These are phyloP conservation scores for Austroboletus niveus DNA, from an alignment of 1,284 basidiomycete species.

Conservation along the genomic window DNA sequence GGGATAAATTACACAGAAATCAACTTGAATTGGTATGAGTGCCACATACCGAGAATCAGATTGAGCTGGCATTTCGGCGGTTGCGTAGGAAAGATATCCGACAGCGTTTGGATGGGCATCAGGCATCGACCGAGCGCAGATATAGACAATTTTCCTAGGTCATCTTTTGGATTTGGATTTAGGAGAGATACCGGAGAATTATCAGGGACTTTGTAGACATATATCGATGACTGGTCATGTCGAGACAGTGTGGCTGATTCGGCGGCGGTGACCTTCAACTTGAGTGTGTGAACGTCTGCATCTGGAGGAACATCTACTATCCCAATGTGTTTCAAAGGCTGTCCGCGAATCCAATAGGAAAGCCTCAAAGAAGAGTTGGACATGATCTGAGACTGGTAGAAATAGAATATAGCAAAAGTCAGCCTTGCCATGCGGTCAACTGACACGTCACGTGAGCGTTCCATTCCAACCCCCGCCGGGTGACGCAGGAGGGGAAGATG, in stretches of 20 bases:
- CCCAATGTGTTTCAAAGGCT: neutral
- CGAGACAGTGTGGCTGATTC: no score
- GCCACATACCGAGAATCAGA: neutral
- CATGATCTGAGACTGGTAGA: no score
- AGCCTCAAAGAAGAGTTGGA: neutral
- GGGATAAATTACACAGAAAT: neutral
- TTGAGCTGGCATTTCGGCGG: neutral
- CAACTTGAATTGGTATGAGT: neutral
- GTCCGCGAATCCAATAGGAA: neutral
- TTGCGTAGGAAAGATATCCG: neutral
- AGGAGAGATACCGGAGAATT: neutral
- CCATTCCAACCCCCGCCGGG: no score
- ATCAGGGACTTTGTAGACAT: neutral
- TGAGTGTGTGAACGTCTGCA: neutral
- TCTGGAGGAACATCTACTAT: neutral
- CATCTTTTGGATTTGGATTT: neutral
- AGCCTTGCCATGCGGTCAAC: no score
- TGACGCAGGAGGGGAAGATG: no score
- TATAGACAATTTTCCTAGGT: neutral
- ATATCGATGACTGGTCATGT: neutral
- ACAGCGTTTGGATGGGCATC: neutral
- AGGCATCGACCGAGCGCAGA: neutral
- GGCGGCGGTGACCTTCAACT: neutral
- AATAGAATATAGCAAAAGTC: no score
- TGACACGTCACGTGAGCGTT: no score